Conservation (phyloP, 2,329 filamentous ascomycete species). For the Fonsecaea nubica region DNA sequence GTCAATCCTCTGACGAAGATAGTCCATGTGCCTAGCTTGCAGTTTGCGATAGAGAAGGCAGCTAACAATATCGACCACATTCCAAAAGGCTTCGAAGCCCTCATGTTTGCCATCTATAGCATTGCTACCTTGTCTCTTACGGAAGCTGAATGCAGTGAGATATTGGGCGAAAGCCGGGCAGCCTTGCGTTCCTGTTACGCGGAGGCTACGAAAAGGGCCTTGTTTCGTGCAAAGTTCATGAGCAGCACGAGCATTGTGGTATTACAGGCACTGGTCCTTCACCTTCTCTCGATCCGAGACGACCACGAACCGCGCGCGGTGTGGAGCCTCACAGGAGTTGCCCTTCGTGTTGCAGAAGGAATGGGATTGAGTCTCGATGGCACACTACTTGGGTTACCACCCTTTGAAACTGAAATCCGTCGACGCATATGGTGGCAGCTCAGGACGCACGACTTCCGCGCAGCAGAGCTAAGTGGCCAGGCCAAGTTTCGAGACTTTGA, state of each 20-base stretch:
- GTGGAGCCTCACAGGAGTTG: slow-evolving; percentile 67
- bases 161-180: slow-evolving; percentile 38
- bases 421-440: slow-evolving; percentile 72
- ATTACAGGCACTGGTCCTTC: slow-evolving; percentile 59
- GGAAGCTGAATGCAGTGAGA: slow-evolving; percentile 39
- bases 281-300: slow-evolving; percentile 63
- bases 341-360: slow-evolving; percentile 69
- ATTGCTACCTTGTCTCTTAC: slow-evolving; percentile 43
- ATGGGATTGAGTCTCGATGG: slow-evolving; percentile 72
- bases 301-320: slow-evolving; percentile 65
- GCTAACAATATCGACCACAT: slow-evolving; percentile 33
- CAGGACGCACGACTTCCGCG: slow-evolving; percentile 41
- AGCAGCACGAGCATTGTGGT: slow-evolving; percentile 58
- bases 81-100: slow-evolving; percentile 41
- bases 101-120: slow-evolving; percentile 47
- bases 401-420: slow-evolving; percentile 72
- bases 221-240: slow-evolving; percentile 37
- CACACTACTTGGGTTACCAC: slow-evolving; percentile 60
- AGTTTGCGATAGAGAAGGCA: slow-evolving; percentile 41
- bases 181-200: slow-evolving; percentile 39
- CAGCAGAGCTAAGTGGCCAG: slow-evolving; percentile 41
- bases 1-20: slow-evolving; percentile 43
- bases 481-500: slow-evolving; percentile 37
- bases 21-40: slow-evolving; percentile 41
- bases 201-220: slow-evolving; percentile 37